A percentile compares a stretch with the other conserved stretches of the same genome.
phyloP scores from a whole-genome alignment of 148 eudicot genomes.

The Diospyros kaki region DNA sequence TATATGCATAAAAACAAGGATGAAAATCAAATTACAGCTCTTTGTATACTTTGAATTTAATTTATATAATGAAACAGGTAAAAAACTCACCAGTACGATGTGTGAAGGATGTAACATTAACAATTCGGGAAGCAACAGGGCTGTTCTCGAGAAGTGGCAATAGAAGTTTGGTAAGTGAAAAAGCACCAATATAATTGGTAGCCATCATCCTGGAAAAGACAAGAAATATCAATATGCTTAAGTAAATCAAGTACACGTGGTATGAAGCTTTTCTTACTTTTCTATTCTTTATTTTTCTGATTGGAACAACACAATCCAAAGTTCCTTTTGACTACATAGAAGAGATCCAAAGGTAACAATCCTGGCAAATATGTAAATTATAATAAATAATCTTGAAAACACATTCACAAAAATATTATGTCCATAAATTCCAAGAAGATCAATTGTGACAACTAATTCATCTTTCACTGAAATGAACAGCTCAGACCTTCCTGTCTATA shows the following conservation, averaged over 20 bases:
- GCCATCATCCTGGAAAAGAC: conserved; percentile 68
- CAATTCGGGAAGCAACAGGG: conserved; percentile 78
- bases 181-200: conserved; percentile 85
- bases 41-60: not conserved
- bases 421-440: not conserved
- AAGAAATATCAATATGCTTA: conserved; percentile 10
- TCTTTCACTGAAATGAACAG: not conserved
- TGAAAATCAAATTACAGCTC: not conserved
- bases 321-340: not conserved
- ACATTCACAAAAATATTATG: not conserved
- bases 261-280: not conserved
- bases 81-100: conserved; percentile 68
- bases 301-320: too few species aligned
- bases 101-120: conserved; percentile 83
- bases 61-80: not conserved
- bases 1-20: not conserved
- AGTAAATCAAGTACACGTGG: not conserved
- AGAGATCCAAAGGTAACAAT: not conserved
- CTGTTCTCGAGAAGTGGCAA: conserved; percentile 74
- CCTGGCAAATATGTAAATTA: not conserved
- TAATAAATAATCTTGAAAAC: not conserved
- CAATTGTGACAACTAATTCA: not conserved
- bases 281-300: not conserved
- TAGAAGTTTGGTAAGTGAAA: conserved; percentile 72
- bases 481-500: conserved; percentile 7